Evolutionary conservation across 768 basidiomycete genomes (phyloP), one percentile per base, ranked within the genome.

Genomic region (Lentinula aciculospora): DNA sequence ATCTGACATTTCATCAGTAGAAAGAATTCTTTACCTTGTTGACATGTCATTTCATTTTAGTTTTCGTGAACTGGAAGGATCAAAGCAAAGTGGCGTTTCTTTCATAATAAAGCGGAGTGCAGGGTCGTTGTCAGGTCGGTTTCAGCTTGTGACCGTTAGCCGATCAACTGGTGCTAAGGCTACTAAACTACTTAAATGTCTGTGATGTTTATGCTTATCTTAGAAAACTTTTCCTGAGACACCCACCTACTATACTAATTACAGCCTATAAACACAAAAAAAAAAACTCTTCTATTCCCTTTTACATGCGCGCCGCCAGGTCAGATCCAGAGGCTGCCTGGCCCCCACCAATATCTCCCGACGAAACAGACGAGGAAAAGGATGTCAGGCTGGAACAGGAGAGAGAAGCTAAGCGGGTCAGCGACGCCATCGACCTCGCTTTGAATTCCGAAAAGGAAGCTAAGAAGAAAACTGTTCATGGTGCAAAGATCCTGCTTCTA

Each of bases 351-450:
- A 67, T 64, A 1, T 69, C 74, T 2, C 61, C 60, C 2, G 49
- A 71, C 55, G 82, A 83, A 65, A 77, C 74, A 0, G 72, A 76
- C 9, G 69, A 72, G 4, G 73, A 80, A 45, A 71, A 69, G 13
- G 68, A 69, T n/a, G 60, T 62, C 40, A 73, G 82, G 15, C 56
- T 79, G 27, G 68, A 71, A 53, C 67, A 66, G 29, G 81, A 83
- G 65, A 72, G 70, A 25, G 76, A 80, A 61, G 83, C 83, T 13
- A 81, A 80, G 65, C 70, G 73, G 37, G 66, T 72, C 25, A 83
- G 78, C 68, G 81, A 84, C 59, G 67, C 69, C 6, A 86, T 86
- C 63, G 83, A 86, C 65, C 74, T 69, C n/a, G 71, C 70, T 45
- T 66, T 86, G 15, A 74, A 74, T 57, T 63, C 62, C 12, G 83